phyloP scores from a whole-genome alignment of 2,329 filamentous ascomycete genomes.

The Aureobasidium vineae region DNA sequence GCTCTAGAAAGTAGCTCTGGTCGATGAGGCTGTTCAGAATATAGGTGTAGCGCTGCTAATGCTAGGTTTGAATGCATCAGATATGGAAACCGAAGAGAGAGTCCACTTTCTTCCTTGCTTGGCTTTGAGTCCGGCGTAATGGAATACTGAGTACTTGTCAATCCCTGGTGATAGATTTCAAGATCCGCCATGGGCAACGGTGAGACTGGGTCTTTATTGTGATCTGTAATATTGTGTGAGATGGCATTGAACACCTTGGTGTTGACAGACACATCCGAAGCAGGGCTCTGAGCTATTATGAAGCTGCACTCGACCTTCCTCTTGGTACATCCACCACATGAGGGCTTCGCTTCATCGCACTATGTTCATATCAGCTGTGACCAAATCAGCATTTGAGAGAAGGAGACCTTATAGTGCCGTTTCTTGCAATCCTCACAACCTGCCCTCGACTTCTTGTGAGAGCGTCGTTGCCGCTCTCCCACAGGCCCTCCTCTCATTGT shows the following conservation, averaged over 20 bases:
- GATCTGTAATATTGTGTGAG: constrained; percentile 17
- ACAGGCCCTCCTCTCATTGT: constrained; percentile 11
- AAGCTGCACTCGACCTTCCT: constrained; percentile 29
- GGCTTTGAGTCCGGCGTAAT: constrained; percentile 19
- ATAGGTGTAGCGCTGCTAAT: constrained; percentile 31
- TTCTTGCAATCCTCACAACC: constrained; percentile 20
- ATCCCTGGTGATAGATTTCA: constrained; percentile 30
- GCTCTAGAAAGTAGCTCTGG: constrained; percentile 23
- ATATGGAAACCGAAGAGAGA: constrained; percentile 27
- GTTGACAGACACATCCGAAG: constrained; percentile 8
- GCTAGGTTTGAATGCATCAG: constrained; percentile 30
- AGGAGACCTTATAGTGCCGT: constrained; percentile 9
- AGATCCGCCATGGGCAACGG: constrained; percentile 30
- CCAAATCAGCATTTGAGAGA: background rate
- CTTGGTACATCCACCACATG: constrained; percentile 30
- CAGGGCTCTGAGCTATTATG: background rate
- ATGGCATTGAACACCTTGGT: constrained; percentile 14
- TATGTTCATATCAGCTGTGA: constrained; percentile 19
- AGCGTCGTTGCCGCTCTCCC: constrained; percentile 6
- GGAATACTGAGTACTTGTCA: constrained; percentile 25
- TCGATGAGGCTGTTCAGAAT: constrained; percentile 16
- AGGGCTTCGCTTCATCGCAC: constrained; percentile 32
- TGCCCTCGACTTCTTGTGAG: background rate
- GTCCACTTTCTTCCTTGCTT: constrained; percentile 10
- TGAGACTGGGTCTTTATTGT: constrained; percentile 8